Evolutionary conservation across 257 asterid species (phyloP), one percentile per base, ranked within the genome.

Genomic region (Nicotiana tomentosiformis): DNA sequence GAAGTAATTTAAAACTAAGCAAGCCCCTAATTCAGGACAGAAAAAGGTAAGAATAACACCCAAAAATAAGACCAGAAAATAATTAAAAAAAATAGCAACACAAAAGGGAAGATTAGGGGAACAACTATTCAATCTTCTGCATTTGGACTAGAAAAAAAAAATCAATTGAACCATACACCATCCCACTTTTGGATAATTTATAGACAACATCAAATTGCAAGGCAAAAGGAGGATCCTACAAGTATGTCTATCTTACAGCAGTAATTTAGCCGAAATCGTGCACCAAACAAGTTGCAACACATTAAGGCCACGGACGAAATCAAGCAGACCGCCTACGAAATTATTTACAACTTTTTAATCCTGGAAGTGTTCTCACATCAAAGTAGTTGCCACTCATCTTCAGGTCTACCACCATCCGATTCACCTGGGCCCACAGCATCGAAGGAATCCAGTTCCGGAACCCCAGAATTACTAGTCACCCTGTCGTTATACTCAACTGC

Each of bases 361-460:
- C 35, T 61, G 46, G 9, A 70, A 81, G 33, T 77, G 82, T 49
- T 20, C 70, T 65, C 56, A 49, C 65, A 58, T 92, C 90, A 96
- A 37, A 96, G 97, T 67, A 96, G 92, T 88, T 96, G 97, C 99
- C 99, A 96, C 23, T 96, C 99, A 49, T 96, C 99, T 85, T 93
- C 99, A 69, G 90, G 93, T n/a, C 84, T 87, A 79, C 83, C 72
- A 80, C 72, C 86, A 74, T 87, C 94, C 0, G 85, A 68, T 33
- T 83, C 92, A 67, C 82, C 89, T 1, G 66, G 65, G 12, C 81
- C 23, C 49, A 66, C 70, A 72, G 35, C 78, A 64, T 90, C 87
- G 26, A 82, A 69, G 33, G 88, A 68, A 66, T 82, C 89, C 79
- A 84, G 68, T 58, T 88, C 93, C 15, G 23, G 77, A 23, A 62